Evolutionary conservation across 345 rosid genomes (phyloP).

Genomic region (Eucalyptus regnans): DNA sequence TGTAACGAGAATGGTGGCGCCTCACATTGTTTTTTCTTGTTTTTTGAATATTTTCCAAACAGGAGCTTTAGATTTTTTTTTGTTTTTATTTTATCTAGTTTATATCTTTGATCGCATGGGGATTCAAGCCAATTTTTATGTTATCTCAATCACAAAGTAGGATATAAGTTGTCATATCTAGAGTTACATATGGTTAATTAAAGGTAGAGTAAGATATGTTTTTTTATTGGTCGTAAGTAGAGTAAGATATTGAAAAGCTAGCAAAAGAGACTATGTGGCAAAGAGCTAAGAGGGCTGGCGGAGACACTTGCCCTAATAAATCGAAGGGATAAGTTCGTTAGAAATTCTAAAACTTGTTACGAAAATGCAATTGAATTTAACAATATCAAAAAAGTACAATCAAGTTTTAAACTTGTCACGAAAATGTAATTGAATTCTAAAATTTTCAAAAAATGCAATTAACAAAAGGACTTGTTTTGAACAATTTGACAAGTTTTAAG

Average conservation of each 20-base stretch:
- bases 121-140: fast-evolving
- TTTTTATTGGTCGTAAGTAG: too few species aligned
- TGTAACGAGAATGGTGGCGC: background rate
- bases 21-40: background rate
- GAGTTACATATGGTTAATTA: background rate
- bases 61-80: background rate
- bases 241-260: background rate
- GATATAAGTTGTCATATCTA: background rate
- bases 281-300: background rate
- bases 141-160: fast-evolving
- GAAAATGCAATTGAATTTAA: too few species aligned
- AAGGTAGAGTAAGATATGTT: background rate
- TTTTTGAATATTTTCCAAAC: background rate
- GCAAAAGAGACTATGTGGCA: background rate
- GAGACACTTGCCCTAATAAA: background rate
- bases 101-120: background rate
- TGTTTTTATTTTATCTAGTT: background rate
- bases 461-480: too few species aligned
- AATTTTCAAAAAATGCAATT: too few species aligned
- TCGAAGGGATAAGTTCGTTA: background rate
- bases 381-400: too few species aligned
- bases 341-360: too few species aligned
- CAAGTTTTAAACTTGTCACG: too few species aligned
- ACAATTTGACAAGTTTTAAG: too few species aligned
- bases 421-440: too few species aligned